phyloP scores from a whole-genome alignment of 1,139 yeast genomes.

The Candida tropicalis region DNA sequence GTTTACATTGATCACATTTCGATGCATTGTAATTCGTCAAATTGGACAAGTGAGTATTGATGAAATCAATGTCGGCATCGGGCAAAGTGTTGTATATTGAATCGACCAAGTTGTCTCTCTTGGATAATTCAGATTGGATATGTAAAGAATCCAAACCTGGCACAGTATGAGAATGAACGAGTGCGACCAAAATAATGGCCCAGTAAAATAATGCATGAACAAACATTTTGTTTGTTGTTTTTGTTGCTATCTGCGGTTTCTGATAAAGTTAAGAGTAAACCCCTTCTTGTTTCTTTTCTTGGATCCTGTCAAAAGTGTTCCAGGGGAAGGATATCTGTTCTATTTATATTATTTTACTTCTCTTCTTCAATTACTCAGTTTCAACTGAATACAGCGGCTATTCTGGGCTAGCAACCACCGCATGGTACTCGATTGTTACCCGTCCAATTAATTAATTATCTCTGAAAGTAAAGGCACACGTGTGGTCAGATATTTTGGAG shows the following conservation, averaged over 20 bases:
- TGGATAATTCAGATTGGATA: constrained; percentile 22
- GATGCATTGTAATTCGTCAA: constrained; percentile 34
- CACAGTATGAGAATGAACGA: constrained; percentile 20
- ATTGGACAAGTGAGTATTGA: constrained; percentile 28
- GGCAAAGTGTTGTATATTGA: constrained; percentile 27
- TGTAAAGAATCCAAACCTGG: constrained; percentile 22
- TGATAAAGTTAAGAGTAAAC: too few relatives aligned
- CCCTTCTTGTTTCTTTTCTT: too few relatives aligned
- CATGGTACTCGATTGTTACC: too few relatives aligned
- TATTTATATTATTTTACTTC: too few relatives aligned
- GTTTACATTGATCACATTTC: constrained; percentile 39
- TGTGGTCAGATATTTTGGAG: too few relatives aligned
- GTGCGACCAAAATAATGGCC: constrained; percentile 8
- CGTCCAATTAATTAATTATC: too few relatives aligned
- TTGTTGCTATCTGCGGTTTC: neutral
- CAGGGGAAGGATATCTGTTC: too few relatives aligned
- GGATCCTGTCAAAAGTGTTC: too few relatives aligned
- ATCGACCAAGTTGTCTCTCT: constrained; percentile 27
- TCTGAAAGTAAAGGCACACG: too few relatives aligned
- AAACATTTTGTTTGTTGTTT: neutral
- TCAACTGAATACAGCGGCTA: too few relatives aligned
- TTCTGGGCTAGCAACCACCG: too few relatives aligned
- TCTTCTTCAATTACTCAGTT: too few relatives aligned
- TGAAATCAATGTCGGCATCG: constrained; percentile 33
- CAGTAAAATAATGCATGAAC: neutral